Evolutionary conservation across 2,329 filamentous ascomycete species (phyloP), one percentile per base, ranked within the genome.

Genomic region (Moelleriella libera): DNA sequence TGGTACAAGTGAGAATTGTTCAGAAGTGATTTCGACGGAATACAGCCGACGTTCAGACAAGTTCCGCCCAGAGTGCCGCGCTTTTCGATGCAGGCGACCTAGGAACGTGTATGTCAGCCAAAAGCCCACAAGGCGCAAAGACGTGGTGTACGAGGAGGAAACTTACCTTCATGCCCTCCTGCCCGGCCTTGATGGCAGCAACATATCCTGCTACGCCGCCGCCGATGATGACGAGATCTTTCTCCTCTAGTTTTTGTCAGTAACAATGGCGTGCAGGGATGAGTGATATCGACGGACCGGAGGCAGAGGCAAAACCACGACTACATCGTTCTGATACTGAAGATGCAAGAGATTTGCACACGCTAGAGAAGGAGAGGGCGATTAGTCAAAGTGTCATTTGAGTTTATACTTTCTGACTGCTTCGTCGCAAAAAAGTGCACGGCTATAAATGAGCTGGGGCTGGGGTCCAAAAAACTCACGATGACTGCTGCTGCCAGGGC

Each of bases 1-100:
- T 97, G 90, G 76, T 97, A 97, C 51, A 97, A 79, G 68, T 96
- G 88, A 59, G 92, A 96, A 78, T 97, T 97, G 82, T 97, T 98
- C 68, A 98, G 86, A 58, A 98, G 87, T 53, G 92, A 96, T 73
- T 98, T 98, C 55, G 92, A 98, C 56, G 92, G 92, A 65, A 98
- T 98, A 73, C 92, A 98, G 71, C 92, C 92, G 63, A 98, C 92
- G 68, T 98, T 98, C 62, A 98, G 74, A 75, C 92, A 98, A 61
- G 92, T 98, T 65, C 92, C 92, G 61, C 92, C 92, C 59, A 98
- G 82, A 51, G 80, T 76, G 57, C 92, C 92, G 64, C 92, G 88
- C 79, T 98, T 98, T 74, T 98, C 92, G 72, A 98, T 94, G 71
- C 92, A 98, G 52, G 88, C 79, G 54, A 95, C 90, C 88, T 95